A percentile compares a stretch with the other conserved stretches of the same genome.
phyloP scores from a whole-genome alignment of 2,329 filamentous ascomycete genomes.

The Hirsutella rhossiliensis region DNA sequence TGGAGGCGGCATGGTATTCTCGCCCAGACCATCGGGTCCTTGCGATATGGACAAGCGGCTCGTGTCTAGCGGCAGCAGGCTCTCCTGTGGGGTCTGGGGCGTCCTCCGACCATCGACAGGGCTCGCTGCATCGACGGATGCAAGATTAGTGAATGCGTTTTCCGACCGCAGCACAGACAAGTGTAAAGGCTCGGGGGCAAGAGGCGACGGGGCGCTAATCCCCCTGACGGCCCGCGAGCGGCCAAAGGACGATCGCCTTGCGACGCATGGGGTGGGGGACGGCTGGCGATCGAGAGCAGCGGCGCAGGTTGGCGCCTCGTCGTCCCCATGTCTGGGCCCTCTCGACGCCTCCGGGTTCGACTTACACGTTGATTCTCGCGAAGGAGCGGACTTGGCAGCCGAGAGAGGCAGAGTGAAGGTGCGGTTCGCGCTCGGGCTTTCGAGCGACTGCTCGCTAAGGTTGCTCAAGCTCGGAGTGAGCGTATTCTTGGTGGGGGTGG shows the following conservation, averaged over 20 bases:
- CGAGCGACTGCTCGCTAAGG: conserved; percentile 25
- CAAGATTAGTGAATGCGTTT: conserved; percentile 39
- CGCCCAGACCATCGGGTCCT: conserved; percentile 24
- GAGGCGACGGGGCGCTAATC: conserved; percentile 22
- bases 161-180: conserved; percentile 14
- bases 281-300: conserved; percentile 18
- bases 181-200: conserved; percentile 15
- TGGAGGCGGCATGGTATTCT: conserved; percentile 35
- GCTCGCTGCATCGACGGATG: conserved; percentile 41
- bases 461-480: conserved; percentile 29
- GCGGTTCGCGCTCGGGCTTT: conserved; percentile 36
- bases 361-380: conserved; percentile 33
- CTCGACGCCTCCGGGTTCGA: conserved; percentile 14
- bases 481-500: conserved; percentile 77
- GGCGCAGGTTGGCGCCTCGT: conserved; percentile 9
- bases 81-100: conserved; percentile 70
- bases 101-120: conserved; percentile 48
- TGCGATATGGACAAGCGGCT: conserved; percentile 75
- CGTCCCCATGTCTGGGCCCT: conserved; percentile 5
- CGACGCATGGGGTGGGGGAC: conserved; percentile 16
- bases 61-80: conserved; percentile 63
- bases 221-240: conserved; percentile 16
- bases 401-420: conserved; percentile 30
- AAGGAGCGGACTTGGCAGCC: conserved; percentile 22
- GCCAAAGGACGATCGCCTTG: conserved; percentile 26